Evolutionary conservation across 2,329 filamentous ascomycete genomes (phyloP).

Genomic region (Davidsoniella eucalypti): DNA sequence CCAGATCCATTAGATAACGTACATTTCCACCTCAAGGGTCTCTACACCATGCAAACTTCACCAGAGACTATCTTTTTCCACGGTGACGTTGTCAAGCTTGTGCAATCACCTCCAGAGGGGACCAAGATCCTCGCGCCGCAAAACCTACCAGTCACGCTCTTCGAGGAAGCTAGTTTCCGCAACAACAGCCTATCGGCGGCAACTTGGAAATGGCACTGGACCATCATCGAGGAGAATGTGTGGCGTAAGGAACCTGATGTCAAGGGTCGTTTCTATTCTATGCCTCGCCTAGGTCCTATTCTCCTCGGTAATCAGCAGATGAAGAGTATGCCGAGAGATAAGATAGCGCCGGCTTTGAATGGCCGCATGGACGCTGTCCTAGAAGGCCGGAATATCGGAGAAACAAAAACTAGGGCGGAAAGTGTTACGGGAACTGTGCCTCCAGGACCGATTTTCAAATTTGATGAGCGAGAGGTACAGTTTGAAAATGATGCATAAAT

Average conservation of each 20-base stretch:
- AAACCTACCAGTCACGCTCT: conserved; percentile 25
- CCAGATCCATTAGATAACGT: conserved; percentile 20
- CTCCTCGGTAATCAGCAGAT: conserved; percentile 25
- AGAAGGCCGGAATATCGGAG: conserved; percentile 25
- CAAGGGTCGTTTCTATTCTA: conserved; percentile 41
- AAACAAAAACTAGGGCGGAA: conserved; percentile 24
- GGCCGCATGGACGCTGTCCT: conserved; percentile 27
- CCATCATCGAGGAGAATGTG: conserved; percentile 28
- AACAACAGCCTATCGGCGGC: conserved; percentile 19
- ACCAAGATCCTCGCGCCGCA: conserved; percentile 16
- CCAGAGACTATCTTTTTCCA: conserved; percentile 20
- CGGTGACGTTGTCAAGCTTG: conserved; percentile 22
- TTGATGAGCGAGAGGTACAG: conserved; percentile 10
- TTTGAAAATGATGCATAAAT: conserved; percentile 6
- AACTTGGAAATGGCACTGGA: conserved; percentile 22
- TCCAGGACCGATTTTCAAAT: conserved; percentile 2
- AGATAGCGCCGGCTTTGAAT: conserved; percentile 28
- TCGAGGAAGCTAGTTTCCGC: conserved; percentile 26
- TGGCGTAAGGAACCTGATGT: conserved; percentile 31
- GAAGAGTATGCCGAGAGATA: conserved; percentile 20
- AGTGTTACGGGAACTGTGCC: conserved; percentile 28
- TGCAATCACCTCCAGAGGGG: conserved; percentile 15
- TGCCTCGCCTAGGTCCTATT: conserved; percentile 34
- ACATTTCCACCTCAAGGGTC: conserved; percentile 9
- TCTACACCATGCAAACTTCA: conserved; percentile 8